Conservation (phyloP, 1,139 yeast species). For the Candida labiduridarum region DNA sequence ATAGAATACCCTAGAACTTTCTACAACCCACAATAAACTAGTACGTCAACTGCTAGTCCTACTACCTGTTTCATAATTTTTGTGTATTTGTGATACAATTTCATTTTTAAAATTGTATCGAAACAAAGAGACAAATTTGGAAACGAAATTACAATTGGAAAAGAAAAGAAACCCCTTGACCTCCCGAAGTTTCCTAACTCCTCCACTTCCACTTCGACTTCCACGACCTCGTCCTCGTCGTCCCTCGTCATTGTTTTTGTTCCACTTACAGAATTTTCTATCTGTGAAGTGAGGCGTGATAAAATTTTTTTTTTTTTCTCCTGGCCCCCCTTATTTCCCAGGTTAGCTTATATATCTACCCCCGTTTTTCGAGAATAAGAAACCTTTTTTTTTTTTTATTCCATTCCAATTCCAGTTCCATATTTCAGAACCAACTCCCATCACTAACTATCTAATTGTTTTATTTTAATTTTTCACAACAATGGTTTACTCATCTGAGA, state of each 20-base stretch:
- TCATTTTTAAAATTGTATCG: too few relatives aligned
- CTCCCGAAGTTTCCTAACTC: not conserved
- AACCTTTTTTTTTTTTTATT: not conserved
- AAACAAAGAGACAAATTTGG: too few relatives aligned
- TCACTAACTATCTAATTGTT: not conserved
- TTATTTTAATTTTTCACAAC: too few relatives aligned
- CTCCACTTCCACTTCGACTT: too few relatives aligned
- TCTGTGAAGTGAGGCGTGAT: constrained; percentile 1
- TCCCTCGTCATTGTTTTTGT: not conserved
- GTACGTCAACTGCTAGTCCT: too few relatives aligned
- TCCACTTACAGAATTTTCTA: not conserved
- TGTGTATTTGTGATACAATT: too few relatives aligned
- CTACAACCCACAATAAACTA: too few relatives aligned
- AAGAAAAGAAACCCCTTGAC: not conserved
- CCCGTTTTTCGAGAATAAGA: not conserved
- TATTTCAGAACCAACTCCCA: not conserved
- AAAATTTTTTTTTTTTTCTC: not conserved
- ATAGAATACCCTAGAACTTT: too few relatives aligned
- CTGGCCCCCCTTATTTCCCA: not conserved
- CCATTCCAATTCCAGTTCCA: not conserved
- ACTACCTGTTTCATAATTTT: too few relatives aligned
- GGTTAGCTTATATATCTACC: not conserved
- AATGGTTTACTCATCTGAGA: constrained; percentile 51
- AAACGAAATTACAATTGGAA: too few relatives aligned
- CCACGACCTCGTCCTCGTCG: too few relatives aligned